Percentiles rank a stretch among this genome's conserved stretches.
These are phyloP conservation scores for Mycosphaerelloides madeirae DNA, from an alignment of 2,329 filamentous ascomycete genomes.

Conservation along the genomic window DNA sequence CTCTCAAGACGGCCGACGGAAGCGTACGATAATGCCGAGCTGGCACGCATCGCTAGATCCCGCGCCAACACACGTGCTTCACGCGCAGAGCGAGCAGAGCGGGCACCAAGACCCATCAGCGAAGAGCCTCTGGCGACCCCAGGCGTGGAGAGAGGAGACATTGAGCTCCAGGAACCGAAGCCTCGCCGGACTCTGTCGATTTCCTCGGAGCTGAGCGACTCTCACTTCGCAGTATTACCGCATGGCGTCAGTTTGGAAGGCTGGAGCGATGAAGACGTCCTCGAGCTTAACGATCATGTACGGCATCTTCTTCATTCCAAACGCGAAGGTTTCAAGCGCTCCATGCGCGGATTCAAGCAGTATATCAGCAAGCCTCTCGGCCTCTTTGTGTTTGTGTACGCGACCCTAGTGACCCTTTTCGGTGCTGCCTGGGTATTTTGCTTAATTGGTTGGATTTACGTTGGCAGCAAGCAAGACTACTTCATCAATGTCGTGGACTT, in stretches of 20 bases:
- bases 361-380: conserved; percentile 72
- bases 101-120: conserved; percentile 11
- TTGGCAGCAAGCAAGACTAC: conserved; percentile 65
- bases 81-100: conserved; percentile 2
- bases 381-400: conserved; percentile 79
- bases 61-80: conserved; percentile 19
- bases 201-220: conserved; percentile 62
- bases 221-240: conserved; percentile 73
- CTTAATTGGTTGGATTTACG: conserved; percentile 80
- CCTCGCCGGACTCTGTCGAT: conserved; percentile 48
- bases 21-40: conserved; percentile 13
- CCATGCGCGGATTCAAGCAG: conserved; percentile 73
- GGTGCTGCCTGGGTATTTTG: conserved; percentile 88
- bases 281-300: conserved; percentile 77
- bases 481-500: conserved; percentile 54
- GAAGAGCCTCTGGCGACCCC: conserved; percentile 5
- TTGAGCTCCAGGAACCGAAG: conserved; percentile 21
- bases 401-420: conserved; percentile 75
- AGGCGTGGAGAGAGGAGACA: conserved; percentile 5
- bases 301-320: conserved; percentile 82
- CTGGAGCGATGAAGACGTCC: conserved; percentile 70
- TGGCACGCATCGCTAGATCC: conserved; percentile 15
- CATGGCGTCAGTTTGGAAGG: conserved; percentile 67
- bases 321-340: conserved; percentile 71
- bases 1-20: conserved; percentile 52